phyloP scores from a whole-genome alignment of 192 early-diverging fungal species.

The Backusella australiensis region DNA sequence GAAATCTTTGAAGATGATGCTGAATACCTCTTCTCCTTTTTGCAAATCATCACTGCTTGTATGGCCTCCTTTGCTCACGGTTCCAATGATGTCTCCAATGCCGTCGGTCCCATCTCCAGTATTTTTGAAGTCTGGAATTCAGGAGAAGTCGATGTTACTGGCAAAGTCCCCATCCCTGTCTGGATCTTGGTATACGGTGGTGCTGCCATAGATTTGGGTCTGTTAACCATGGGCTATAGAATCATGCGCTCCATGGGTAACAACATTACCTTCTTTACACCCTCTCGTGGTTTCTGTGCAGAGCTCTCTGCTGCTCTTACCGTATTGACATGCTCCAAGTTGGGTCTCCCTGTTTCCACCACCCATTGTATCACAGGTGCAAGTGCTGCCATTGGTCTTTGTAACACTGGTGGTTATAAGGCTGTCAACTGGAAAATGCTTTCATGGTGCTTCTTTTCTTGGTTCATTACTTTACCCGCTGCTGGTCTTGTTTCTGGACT shows the following conservation, averaged over 20 bases:
- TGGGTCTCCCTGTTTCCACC: constrained; percentile 79
- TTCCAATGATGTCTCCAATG: constrained; percentile 88
- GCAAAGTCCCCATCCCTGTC: constrained; percentile 59
- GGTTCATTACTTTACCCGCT: constrained; percentile 74
- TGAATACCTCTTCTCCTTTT: constrained; percentile 79
- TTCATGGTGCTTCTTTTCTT: constrained; percentile 60
- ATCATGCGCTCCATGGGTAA: constrained; percentile 82
- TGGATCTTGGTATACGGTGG: constrained; percentile 77
- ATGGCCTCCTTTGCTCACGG: constrained; percentile 86
- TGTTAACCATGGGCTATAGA: constrained; percentile 70
- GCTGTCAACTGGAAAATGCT: constrained; percentile 78
- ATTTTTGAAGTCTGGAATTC: constrained; percentile 72
- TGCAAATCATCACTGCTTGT: constrained; percentile 78
- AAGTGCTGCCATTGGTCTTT: constrained; percentile 72
- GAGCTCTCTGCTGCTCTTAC: constrained; percentile 78
- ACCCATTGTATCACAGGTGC: constrained; percentile 85
- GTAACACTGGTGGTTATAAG: constrained; percentile 47
- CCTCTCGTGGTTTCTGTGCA: constrained; percentile 76
- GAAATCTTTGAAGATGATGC: constrained; percentile 69
- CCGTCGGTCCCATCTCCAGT: constrained; percentile 78
- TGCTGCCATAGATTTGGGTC: constrained; percentile 72
- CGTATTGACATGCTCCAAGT: constrained; percentile 75
- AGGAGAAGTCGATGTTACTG: constrained; percentile 42
- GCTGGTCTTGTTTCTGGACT: constrained; percentile 65
- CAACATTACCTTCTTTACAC: constrained; percentile 80